Base-by-base conservation (phyloP, 352 stramenopile species). In the Pythium insidiosum region DNA sequence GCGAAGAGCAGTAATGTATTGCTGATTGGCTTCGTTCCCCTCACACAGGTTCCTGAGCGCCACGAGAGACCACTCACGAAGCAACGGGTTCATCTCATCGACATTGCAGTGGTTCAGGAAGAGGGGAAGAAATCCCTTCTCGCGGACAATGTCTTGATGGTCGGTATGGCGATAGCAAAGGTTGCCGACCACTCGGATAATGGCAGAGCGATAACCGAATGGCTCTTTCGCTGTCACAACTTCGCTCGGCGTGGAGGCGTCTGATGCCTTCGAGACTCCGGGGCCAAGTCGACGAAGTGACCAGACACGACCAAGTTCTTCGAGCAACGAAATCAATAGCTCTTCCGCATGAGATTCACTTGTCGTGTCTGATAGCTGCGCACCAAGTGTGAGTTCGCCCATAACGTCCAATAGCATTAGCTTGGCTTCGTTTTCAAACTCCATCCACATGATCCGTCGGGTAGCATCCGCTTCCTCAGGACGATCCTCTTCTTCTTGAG, bases 21-120 rank as follows among this genome's bases (percentile, higher is more conserved):
- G 39, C 40, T 88, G 74, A 39, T 88, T 88, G 13, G 63, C 73
- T 35, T 81, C 76, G 38, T 88, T 89, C 5, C 79, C 83, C 41
- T 95, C 86, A 40, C 84, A 95, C 37, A 95, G 38, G 53, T 95
- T 93, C 23, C 86, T 81, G 38, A 96, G 40, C 24, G 84, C 80
- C 4, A 96, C 77, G 25, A 96, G 73, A 2, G 76, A 88, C 82
- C 84, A 95, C 51, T 96, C 86, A 15, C 85, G 83, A 21, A 96
- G 67, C 45, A 96, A 53, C 13, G 84, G 84, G 35, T 94, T 96
- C 2, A 53, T 59, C 42, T 91, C 77, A 47, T 96, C 84, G 7
- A 95, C 70, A 57, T 90, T 94, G 54, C 86, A 96, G 58, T 95
- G 84, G 54, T 87, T 92, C 7, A 96, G 72, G 46, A 96, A 77